Evolutionary conservation across 768 basidiomycete species (phyloP), one percentile per base, ranked within the genome.

Genomic region (Trametes punicea): DNA sequence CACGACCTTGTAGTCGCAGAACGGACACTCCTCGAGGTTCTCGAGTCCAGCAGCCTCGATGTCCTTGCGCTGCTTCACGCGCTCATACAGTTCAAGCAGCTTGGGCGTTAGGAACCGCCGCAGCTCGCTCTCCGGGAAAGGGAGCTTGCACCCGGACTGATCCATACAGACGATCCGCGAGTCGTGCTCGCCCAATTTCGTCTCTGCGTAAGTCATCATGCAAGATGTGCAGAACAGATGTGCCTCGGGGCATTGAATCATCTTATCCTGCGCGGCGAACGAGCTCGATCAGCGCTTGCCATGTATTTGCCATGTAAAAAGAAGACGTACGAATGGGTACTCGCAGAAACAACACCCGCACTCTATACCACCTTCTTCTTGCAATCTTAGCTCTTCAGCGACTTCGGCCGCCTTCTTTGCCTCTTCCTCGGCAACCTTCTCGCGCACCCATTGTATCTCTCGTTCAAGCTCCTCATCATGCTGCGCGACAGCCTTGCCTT

Each of bases 221-320:
- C 93, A 96, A 1, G 75, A 71, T 30, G 68, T 74, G 70, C 93
- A 96, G 73, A 96, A 97, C 2, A 93, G 80, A 67, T 97, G 93
- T 0, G 87, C 84, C 52, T 94, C 93, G 0, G 88, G 84, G 64
- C 93, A 96, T 71, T 95, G 93, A 2, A 90, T 77, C 85, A 94
- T 88, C 62, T 88, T 83, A 36, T 82, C 81, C 91, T 95, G 64
- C 20, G 50, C 33, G 54, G 21, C 4, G 5, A 8, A 55, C 34
- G 23, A 64, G 31, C 50, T 44, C 18, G 18, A 36, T 46, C 6
- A 40, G 25, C 16, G 5, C n/a, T 29, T 7, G 33, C 47, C 26
- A 30, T 33, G 31, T 23, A 46, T 8, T n/a, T 10, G 15, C 25
- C 26, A 33, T 23, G 15, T 4, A 8, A 40, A 36, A 10, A 49